Conservation (phyloP, 2,329 filamentous ascomycete genomes). For the Fusarium sp. region DNA sequence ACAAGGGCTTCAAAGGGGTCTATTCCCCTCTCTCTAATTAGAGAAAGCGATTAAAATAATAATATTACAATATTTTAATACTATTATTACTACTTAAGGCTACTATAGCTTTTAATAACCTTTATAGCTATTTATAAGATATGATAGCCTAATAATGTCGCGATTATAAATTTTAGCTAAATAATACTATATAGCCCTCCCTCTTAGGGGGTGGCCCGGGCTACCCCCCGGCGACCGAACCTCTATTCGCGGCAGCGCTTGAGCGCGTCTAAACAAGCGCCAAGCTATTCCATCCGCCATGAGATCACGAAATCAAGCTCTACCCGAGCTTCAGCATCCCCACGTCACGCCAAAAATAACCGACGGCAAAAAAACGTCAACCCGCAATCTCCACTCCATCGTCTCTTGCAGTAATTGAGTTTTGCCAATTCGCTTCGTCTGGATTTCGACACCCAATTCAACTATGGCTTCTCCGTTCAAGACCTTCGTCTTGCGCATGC, state of each 20-base stretch:
- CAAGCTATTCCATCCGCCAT: conserved; percentile 42
- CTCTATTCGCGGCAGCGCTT: conserved; percentile 31
- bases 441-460: background rate
- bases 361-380: conserved; percentile 30
- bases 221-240: background rate
- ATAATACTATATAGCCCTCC: background rate
- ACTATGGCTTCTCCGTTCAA: conserved; percentile 52
- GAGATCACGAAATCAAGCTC: conserved; percentile 49
- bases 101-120: background rate
- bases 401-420: conserved; percentile 13
- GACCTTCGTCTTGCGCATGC: conserved; percentile 52
- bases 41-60: background rate
- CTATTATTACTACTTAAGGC: rapidly evolving
- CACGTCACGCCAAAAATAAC: conserved; percentile 35
- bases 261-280: conserved; percentile 45
- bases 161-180: background rate
- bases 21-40: background rate
- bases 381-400: conserved; percentile 40
- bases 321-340: conserved; percentile 37
- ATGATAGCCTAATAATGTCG: background rate
- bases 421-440: background rate
- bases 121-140: background rate
- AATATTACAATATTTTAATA: background rate
- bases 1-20: background rate
- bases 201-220: conserved; percentile 21